Conservation (phyloP, 208 protist genomes). For the Endotrypanum monterogeii region DNA sequence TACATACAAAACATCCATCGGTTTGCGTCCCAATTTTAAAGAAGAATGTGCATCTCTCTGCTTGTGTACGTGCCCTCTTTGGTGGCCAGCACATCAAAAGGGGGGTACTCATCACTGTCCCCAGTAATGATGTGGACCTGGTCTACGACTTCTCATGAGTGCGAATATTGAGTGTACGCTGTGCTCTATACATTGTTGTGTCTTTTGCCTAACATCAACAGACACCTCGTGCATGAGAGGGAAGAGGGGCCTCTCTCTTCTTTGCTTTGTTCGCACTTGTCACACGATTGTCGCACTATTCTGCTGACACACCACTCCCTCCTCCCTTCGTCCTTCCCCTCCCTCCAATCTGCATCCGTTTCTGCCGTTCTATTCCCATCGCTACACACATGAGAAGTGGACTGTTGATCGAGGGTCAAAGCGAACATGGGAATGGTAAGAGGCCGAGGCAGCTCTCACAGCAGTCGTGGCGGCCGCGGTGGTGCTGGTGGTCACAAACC, state of each 20-base stretch:
- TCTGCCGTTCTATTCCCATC: background rate
- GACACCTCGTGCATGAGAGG: background rate
- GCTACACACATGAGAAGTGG: background rate
- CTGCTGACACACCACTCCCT: too few relatives aligned
- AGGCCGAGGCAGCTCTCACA: constrained; percentile 29
- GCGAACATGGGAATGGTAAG: constrained; percentile 25
- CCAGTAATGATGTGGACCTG: background rate
- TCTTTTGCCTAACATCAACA: background rate
- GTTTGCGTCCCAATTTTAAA: too few relatives aligned
- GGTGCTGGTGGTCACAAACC: constrained; percentile 1
- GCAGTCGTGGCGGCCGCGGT: constrained; percentile 12
- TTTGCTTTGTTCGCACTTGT: background rate
- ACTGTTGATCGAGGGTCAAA: constrained; percentile 1
- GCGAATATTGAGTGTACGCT: background rate
- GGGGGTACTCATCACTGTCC: background rate
- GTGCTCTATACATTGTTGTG: background rate
- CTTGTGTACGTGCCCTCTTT: background rate
- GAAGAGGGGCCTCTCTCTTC: background rate
- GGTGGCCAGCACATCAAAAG: background rate
- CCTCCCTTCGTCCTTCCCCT: background rate
- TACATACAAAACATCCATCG: background rate
- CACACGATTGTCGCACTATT: background rate
- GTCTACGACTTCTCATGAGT: background rate
- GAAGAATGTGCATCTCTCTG: background rate
- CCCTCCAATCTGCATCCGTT: background rate